phyloP scores from a whole-genome alignment of 208 protist genomes.

The Acanthamoeba lenticulata region DNA sequence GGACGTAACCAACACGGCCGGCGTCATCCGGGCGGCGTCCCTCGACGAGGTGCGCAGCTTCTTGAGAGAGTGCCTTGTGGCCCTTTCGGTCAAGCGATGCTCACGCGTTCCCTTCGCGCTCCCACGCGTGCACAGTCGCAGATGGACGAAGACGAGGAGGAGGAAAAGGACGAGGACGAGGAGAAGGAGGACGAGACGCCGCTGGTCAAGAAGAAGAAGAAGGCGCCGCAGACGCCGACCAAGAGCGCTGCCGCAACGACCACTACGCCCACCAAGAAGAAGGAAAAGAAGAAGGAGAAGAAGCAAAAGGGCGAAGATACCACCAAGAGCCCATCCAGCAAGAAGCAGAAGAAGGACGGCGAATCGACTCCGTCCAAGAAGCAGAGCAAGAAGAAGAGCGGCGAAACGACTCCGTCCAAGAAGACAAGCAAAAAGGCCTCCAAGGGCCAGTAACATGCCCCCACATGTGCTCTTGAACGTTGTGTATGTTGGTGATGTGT shows the following conservation, averaged over 20 bases:
- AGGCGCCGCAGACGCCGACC: not conserved
- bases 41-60: not conserved
- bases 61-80: not conserved
- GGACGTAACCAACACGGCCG: not conserved
- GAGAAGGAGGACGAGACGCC: not conserved
- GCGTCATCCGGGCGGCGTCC: not conserved
- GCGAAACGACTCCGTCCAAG: no score
- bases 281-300: not conserved
- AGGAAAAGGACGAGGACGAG: not conserved
- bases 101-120: not conserved
- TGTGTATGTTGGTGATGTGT: no score
- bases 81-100: not conserved
- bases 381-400: not conserved
- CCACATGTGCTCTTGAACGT: no score
- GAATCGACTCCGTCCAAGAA: not conserved
- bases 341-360: not conserved
- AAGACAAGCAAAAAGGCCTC: no score
- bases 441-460: no score
- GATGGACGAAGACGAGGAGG: not conserved
- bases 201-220: constrained; percentile 6
- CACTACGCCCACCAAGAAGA: not conserved
- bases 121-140: not conserved
- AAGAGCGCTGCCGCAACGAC: not conserved
- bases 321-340: not conserved
- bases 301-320: not conserved